These are phyloP conservation scores for Wickerhamiella lipophila DNA, from an alignment of 805 yeast genomes.

Conservation along the genomic window DNA sequence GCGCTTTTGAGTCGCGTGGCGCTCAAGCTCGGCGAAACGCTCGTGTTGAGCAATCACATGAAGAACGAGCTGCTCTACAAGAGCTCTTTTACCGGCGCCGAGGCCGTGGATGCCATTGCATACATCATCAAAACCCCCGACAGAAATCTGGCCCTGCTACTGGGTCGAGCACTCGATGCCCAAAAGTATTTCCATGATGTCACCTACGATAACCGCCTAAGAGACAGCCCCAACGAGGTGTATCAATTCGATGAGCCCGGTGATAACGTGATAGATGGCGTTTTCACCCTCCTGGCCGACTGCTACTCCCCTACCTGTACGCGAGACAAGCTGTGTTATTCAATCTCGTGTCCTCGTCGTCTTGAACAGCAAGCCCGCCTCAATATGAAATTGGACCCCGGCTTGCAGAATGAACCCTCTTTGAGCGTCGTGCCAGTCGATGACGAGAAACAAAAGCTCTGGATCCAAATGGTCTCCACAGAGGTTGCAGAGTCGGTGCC, in stretches of 20 bases:
- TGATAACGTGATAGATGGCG: constrained; percentile 54
- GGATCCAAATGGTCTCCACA: constrained; percentile 87
- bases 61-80: constrained; percentile 87
- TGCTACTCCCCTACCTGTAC: constrained; percentile 97
- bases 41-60: constrained; percentile 61
- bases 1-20: constrained; percentile 84
- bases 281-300: constrained; percentile 80
- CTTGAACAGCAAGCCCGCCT: constrained; percentile 90
- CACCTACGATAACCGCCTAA: constrained; percentile 79
- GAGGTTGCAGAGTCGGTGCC: constrained; percentile 65
- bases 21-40: constrained; percentile 52
- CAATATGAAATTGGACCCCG: constrained; percentile 79
- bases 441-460: constrained; percentile 68
- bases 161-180: constrained; percentile 88
- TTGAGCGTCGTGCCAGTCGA: constrained; percentile 42
- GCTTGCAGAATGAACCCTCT: constrained; percentile 57
- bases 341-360: constrained; percentile 92
- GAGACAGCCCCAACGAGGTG: constrained; percentile 79
- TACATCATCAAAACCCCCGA: constrained; percentile 80
- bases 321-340: constrained; percentile 73
- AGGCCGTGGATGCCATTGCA: constrained; percentile 85
- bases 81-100: constrained; percentile 85
- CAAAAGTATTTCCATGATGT: constrained; percentile 92
- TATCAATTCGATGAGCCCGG: constrained; percentile 49
- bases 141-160: constrained; percentile 71